Conservation (phyloP, 495 filamentous ascomycete genomes). For the Hypomontagnella submonticulosa region DNA sequence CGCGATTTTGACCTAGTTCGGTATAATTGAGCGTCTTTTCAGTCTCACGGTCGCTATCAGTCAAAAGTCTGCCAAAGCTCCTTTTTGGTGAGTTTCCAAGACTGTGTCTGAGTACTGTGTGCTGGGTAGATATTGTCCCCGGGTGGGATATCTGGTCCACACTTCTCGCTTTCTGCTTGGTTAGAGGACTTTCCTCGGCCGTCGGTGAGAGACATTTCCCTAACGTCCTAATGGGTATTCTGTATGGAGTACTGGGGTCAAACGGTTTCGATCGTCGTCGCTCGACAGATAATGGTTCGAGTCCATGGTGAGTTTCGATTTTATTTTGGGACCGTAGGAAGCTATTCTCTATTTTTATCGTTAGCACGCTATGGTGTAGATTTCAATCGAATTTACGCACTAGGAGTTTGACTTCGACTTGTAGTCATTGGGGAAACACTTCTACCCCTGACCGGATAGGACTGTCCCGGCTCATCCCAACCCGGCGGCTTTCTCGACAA, state of each 20-base stretch:
- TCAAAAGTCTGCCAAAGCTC: neutral
- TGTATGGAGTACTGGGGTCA: conserved; percentile 35
- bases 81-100: neutral
- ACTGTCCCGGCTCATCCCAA: conserved; percentile 38
- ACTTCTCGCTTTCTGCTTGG: neutral
- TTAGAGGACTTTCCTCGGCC: conserved; percentile 46
- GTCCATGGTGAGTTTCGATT: neutral
- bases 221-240: conserved; percentile 31
- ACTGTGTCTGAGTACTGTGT: conserved; percentile 3
- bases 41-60: conserved; percentile 8
- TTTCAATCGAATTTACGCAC: conserved; percentile 11
- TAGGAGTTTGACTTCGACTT: conserved; percentile 47
- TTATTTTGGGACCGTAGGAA: conserved; percentile 1
- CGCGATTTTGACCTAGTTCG: neutral
- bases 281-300: conserved; percentile 22
- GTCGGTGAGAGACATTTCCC: conserved; percentile 48
- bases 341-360: conserved; percentile 12
- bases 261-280: conserved; percentile 45
- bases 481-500: conserved; percentile 43
- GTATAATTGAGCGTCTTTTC: neutral
- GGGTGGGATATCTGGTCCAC: neutral
- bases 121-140: conserved; percentile 1
- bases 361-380: neutral
- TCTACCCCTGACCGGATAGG: conserved; percentile 7
- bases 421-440: conserved; percentile 40